A percentile compares a stretch with the other conserved stretches of the same genome.
phyloP scores from a whole-genome alignment of 2,329 filamentous ascomycete species.

The Cordyceps fumosorosea region DNA sequence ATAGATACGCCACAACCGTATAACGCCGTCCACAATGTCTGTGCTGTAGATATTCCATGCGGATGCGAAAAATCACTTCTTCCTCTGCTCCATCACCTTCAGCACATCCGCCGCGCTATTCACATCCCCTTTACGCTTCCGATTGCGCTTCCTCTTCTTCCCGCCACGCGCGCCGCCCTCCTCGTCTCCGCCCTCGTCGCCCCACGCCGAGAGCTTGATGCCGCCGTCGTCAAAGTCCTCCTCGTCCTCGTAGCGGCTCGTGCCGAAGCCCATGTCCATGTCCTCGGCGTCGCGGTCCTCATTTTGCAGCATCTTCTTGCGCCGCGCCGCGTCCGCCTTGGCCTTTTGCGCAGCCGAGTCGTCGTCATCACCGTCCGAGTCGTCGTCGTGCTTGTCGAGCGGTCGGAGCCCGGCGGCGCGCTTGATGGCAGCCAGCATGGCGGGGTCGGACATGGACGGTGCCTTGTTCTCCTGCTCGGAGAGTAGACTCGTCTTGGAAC shows the following conservation, averaged over 20 bases:
- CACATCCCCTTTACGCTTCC: slow-evolving; percentile 71
- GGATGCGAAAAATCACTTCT: slow-evolving; percentile 22
- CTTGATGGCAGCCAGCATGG: slow-evolving; percentile 76
- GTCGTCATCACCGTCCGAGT: slow-evolving; percentile 23
- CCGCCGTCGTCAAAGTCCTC: slow-evolving; percentile 68
- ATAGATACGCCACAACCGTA: background rate
- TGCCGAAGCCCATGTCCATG: slow-evolving; percentile 91
- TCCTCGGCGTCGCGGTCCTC: slow-evolving; percentile 80
- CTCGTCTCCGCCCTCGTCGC: slow-evolving; percentile 44
- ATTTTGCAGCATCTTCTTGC: slow-evolving; percentile 66
- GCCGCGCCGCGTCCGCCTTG: slow-evolving; percentile 57
- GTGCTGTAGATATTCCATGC: background rate
- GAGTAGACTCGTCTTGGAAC: slow-evolving; percentile 47
- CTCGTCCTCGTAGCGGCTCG: slow-evolving; percentile 78
- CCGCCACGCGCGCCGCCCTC: slow-evolving; percentile 37
- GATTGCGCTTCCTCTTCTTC: slow-evolving; percentile 61
- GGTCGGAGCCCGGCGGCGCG: slow-evolving; percentile 66
- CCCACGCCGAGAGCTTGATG: slow-evolving; percentile 63
- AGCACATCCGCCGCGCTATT: slow-evolving; percentile 78
- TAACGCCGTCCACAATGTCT: background rate
- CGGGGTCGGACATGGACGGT: slow-evolving; percentile 63
- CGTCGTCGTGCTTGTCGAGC: slow-evolving; percentile 32
- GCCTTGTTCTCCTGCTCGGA: slow-evolving; percentile 44
- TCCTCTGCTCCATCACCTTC: slow-evolving; percentile 62
- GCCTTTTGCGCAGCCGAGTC: slow-evolving; percentile 33